These are phyloP conservation scores for Hondaea fermentalgiana DNA, from an alignment of 108 stramenopile genomes.

Conservation along the genomic window DNA sequence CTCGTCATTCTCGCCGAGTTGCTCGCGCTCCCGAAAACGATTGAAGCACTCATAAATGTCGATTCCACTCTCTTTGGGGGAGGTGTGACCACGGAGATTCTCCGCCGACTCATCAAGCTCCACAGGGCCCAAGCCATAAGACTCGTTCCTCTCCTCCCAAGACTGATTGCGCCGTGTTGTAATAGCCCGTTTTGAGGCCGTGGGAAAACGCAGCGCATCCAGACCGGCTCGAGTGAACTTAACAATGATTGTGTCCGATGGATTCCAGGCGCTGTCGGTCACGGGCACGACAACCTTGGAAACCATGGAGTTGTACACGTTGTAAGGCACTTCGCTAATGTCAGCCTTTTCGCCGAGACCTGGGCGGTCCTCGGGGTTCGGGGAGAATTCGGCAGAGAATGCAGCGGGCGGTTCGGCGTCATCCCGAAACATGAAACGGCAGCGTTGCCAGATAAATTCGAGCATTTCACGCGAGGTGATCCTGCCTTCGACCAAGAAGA, in stretches of 20 bases:
- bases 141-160: background rate
- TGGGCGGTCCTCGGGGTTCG: background rate
- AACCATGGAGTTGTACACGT: background rate
- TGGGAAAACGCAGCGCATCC: background rate
- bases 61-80: background rate
- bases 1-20: slow-evolving; percentile 87
- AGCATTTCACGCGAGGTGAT: background rate
- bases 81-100: background rate
- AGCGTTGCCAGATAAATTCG: background rate
- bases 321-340: background rate
- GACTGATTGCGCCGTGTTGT: background rate
- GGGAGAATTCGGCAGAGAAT: background rate
- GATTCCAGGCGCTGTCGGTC: background rate
- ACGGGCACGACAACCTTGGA: background rate
- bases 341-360: background rate
- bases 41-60: slow-evolving; percentile 62
- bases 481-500: background rate
- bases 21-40: slow-evolving; percentile 82
- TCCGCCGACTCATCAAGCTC: background rate
- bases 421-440: background rate
- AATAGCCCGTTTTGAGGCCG: background rate
- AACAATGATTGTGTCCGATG: background rate
- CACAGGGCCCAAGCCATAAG: background rate
- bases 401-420: background rate
- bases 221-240: background rate